Conservation (phyloP, 352 stramenopile species). For the Phytopythium helicoides region DNA sequence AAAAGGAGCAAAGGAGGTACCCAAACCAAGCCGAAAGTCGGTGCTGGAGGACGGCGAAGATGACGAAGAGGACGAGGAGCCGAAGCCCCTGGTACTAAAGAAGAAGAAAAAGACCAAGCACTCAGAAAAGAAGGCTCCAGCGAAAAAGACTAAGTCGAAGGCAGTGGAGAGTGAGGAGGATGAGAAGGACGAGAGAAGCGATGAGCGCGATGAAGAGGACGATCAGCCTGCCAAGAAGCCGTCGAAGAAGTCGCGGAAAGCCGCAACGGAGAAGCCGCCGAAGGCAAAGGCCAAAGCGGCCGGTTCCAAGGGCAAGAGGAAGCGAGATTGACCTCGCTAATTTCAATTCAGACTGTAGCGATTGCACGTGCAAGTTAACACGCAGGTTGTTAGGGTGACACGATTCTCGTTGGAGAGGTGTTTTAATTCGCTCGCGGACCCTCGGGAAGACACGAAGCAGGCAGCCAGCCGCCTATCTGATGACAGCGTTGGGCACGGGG, state of each 20-base stretch:
- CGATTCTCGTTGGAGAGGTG: too few relatives aligned
- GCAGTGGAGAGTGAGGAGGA: constrained; percentile 5
- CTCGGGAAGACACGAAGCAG: not conserved
- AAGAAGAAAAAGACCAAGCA: constrained; percentile 11
- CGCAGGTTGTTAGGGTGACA: too few relatives aligned
- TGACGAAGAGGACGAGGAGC: not conserved
- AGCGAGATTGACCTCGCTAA: constrained; percentile 19
- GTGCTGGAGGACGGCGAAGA: not conserved
- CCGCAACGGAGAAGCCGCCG: constrained; percentile 41
- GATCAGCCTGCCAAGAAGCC: constrained; percentile 35
- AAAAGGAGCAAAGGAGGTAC: not conserved
- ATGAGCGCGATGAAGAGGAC: constrained; percentile 16
- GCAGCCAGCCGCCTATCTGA: constrained; percentile 45
- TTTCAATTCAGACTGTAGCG: not conserved
- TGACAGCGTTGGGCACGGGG: constrained; percentile 66
- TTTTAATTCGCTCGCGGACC: not conserved
- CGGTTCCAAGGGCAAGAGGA: constrained; percentile 33
- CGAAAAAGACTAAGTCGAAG: constrained; percentile 5
- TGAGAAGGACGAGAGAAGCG: not conserved
- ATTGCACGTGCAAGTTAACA: constrained; percentile 3
- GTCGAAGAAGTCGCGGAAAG: constrained; percentile 35
- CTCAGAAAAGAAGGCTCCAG: too few relatives aligned
- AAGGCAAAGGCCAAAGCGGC: constrained; percentile 28
- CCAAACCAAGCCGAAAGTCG: not conserved
- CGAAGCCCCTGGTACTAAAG: not conserved